These are phyloP conservation scores for Phytophthora idaei DNA, from an alignment of 352 stramenopile genomes.

Conservation along the genomic window DNA sequence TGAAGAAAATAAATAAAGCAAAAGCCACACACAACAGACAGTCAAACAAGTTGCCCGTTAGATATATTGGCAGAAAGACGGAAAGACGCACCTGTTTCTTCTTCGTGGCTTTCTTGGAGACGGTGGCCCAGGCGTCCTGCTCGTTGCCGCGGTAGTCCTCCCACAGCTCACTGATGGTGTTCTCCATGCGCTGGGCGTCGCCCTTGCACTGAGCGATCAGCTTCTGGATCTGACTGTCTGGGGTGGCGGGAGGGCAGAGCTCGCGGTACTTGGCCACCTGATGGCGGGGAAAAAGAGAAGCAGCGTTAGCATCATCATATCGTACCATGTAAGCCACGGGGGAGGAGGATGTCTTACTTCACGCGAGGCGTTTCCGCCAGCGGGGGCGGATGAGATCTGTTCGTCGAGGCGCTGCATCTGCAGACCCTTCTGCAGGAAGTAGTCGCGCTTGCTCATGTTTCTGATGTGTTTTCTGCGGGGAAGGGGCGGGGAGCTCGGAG, in stretches of 20 bases:
- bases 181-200: conserved; percentile 73
- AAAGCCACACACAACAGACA: background rate
- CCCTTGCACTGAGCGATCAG: conserved; percentile 78
- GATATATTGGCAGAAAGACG: background rate
- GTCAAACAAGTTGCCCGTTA: conserved; percentile 3
- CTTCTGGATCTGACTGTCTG: conserved; percentile 73
- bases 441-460: conserved; percentile 87
- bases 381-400: conserved; percentile 38
- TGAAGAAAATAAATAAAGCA: conserved; percentile 2
- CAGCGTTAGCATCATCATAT: background rate
- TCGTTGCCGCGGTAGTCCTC: conserved; percentile 72
- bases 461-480: conserved; percentile 43
- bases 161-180: conserved; percentile 84
- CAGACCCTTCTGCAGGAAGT: conserved; percentile 81
- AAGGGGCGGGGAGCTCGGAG: conserved; percentile 14
- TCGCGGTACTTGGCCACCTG: conserved; percentile 82
- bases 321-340: background rate
- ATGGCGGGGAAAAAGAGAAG: background rate
- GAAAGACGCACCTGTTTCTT: conserved; percentile 48
- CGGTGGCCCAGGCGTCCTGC: conserved; percentile 76
- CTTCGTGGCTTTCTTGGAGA: conserved; percentile 85
- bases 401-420: conserved; percentile 84
- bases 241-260: conserved; percentile 78
- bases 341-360: conserved; percentile 47
- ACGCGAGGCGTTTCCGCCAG: conserved; percentile 48